Evolutionary conservation across 495 filamentous ascomycete species (phyloP).

Genomic region (Hyaloscypha hepaticicola): DNA sequence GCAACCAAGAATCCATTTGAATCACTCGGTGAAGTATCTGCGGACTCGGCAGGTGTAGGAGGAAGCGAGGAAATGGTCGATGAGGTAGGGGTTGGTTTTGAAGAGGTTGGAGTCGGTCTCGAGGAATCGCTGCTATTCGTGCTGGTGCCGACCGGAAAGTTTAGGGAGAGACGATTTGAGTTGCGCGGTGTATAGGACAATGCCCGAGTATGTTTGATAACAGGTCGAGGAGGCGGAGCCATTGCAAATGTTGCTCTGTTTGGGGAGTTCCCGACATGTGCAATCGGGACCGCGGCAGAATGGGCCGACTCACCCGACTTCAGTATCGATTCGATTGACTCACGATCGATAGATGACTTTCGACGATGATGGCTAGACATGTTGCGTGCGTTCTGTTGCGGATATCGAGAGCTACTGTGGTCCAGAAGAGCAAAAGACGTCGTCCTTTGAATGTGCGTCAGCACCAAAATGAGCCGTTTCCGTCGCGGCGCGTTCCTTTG

Average conservation of each 20-base stretch:
- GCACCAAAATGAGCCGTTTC: conserved; percentile 17
- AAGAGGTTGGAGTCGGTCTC: conserved; percentile 37
- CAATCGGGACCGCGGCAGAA: conserved; percentile 25
- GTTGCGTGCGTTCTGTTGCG: conserved; percentile 26
- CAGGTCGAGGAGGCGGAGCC: conserved; percentile 29
- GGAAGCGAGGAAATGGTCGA: conserved; percentile 42
- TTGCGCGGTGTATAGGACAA: conserved; percentile 57
- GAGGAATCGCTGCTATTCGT: conserved; percentile 30
- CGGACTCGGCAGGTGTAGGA: conserved; percentile 45
- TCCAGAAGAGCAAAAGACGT: conserved; percentile 14
- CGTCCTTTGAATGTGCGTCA: conserved; percentile 21
- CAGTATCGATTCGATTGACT: conserved; percentile 37
- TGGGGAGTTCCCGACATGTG: conserved; percentile 26
- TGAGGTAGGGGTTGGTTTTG: conserved; percentile 38
- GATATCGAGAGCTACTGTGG: conserved; percentile 17
- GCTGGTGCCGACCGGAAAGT: conserved; percentile 63
- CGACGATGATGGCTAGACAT: conserved; percentile 30
- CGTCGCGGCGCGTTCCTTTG: conserved; percentile 9
- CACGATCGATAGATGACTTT: conserved; percentile 29
- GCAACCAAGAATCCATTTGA: conserved; percentile 78
- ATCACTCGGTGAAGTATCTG: conserved; percentile 55
- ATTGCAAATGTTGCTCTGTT: conserved; percentile 30
- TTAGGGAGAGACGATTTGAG: conserved; percentile 76
- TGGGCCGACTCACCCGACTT: conserved; percentile 27
- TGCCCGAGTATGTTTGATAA: conserved; percentile 50